Evolutionary conservation across 1,139 yeast genomes (phyloP).

Genomic region (Debaryomycetaceae sp.): DNA sequence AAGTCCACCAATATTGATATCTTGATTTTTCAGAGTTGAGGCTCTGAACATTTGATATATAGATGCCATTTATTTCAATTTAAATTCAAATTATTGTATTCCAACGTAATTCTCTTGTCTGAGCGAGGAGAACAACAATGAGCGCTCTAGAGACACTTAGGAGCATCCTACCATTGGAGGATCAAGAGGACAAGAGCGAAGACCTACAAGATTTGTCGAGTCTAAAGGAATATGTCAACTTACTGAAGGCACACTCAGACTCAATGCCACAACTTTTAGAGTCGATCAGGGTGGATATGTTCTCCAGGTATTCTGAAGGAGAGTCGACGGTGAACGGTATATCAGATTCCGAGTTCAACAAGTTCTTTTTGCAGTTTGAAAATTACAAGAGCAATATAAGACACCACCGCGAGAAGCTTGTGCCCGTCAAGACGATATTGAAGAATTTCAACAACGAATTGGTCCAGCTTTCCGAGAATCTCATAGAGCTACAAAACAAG

Average conservation of each 20-base stretch:
- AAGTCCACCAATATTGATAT: too few relatives aligned
- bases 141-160: conserved; percentile 13
- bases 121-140: conserved; percentile 5
- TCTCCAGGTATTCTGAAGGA: background rate
- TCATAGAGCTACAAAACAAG: conserved; percentile 55
- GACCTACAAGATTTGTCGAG: conserved; percentile 4
- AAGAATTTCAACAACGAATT: conserved; percentile 55
- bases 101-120: too few relatives aligned
- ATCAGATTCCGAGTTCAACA: conserved; percentile 8
- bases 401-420: conserved; percentile 32
- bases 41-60: too few relatives aligned
- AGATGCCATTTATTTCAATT: too few relatives aligned
- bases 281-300: conserved; percentile 15
- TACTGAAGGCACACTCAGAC: background rate
- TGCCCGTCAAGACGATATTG: conserved; percentile 40
- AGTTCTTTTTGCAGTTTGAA: conserved; percentile 23
- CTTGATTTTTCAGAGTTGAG: too few relatives aligned
- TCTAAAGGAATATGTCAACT: conserved; percentile 5
- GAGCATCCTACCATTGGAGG: conserved; percentile 7
- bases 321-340: conserved; percentile 6
- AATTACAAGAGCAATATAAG: conserved; percentile 34
- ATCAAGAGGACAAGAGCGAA: background rate
- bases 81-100: too few relatives aligned
- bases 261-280: conserved; percentile 11
- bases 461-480: conserved; percentile 55